Conservation (phyloP, 2,329 filamentous ascomycete species). For the Phaeoacremonium minimum region DNA sequence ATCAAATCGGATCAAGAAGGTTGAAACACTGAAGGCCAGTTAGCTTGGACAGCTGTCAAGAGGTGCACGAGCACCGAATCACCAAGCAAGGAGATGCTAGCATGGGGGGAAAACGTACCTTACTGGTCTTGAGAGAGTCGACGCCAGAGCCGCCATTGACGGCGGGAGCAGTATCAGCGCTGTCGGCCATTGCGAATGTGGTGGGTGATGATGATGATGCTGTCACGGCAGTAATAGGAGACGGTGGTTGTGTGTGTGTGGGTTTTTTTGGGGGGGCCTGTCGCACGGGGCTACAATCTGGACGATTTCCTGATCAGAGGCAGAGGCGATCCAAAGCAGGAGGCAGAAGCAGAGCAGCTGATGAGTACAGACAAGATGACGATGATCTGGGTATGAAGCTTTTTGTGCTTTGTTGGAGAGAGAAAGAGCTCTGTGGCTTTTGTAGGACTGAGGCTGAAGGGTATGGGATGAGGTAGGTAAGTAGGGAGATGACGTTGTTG, state of each 20-base stretch:
- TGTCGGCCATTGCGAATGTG: slow-evolving; percentile 34
- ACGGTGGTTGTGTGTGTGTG: neutral
- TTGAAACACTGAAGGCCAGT: slow-evolving; percentile 28
- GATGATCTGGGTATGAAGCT: no score
- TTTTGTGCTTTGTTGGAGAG: neutral
- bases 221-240: neutral
- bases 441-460: no score
- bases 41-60: slow-evolving; percentile 16
- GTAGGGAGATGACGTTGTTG: neutral
- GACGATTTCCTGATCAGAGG: neutral
- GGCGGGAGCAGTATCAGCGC: slow-evolving; percentile 34
- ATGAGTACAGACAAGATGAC: no score
- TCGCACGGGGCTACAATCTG: neutral
- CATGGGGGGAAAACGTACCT: slow-evolving; percentile 31
- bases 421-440: no score
- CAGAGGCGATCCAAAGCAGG: neutral
- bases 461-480: neutral
- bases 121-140: slow-evolving; percentile 48
- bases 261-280: neutral
- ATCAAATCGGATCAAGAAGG: no score
- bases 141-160: slow-evolving; percentile 43
- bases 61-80: no score
- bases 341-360: neutral
- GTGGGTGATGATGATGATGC: slow-evolving; percentile 10
- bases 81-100: neutral